Conservation (phyloP, 164 flowering plant species). For the Magnolia kwangsiensis region DNA sequence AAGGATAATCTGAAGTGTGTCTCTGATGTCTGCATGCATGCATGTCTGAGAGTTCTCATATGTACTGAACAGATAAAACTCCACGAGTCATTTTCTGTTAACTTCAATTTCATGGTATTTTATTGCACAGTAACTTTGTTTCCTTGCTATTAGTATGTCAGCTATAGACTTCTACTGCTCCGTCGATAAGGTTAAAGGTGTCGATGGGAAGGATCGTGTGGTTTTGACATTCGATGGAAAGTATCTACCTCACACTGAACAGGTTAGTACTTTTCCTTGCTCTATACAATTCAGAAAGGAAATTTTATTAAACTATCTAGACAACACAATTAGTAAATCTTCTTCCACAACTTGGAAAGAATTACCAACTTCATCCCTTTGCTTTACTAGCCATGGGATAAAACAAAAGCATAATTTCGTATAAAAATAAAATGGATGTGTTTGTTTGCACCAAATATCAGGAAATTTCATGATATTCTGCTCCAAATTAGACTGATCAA, state of each 20-base stretch:
- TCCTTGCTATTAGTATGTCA: constrained; percentile 61
- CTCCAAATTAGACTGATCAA: not conserved
- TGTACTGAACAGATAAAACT: no score
- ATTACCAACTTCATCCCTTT: not conserved
- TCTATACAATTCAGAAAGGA: not conserved
- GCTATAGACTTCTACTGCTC: constrained; percentile 98
- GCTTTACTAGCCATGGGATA: not conserved
- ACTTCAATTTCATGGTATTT: no score
- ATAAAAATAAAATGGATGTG: not conserved
- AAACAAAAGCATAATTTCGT: not conserved
- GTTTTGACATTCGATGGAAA: constrained; percentile 90
- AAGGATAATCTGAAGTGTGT: no score
- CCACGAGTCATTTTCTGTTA: no score
- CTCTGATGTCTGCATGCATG: no score
- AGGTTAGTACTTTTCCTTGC: constrained; percentile 46
- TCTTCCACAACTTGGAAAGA: no score
- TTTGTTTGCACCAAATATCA: not conserved
- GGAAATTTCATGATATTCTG: not conserved
- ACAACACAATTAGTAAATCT: no score
- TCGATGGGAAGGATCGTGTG: constrained; percentile 89
- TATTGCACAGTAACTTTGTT: constrained; percentile 1
- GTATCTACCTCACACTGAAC: constrained; percentile 77
- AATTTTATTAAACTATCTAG: no score
- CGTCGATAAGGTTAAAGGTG: constrained; percentile 81
- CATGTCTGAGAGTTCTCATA: no score